Evolutionary conservation across 2,329 filamentous ascomycete genomes (phyloP), one percentile per base, ranked within the genome.

Genomic region (Metarhizium album): DNA sequence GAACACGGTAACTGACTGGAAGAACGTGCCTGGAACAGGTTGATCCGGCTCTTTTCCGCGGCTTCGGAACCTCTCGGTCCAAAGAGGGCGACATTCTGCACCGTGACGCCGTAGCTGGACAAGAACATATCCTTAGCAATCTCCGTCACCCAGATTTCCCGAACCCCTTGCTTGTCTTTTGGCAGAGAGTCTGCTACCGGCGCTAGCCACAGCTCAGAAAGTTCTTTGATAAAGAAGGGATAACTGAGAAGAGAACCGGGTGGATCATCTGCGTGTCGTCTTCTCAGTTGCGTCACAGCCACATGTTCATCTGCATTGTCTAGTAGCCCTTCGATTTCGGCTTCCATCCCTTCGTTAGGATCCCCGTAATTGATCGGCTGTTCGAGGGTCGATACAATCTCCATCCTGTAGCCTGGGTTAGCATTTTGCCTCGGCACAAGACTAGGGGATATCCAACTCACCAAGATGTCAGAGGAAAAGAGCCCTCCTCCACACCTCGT

Each of bases 41-140:
- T 43, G n/a, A 51, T 49, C 31, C 58, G 54, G 23, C 33, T 48
- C 29, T 50, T 38, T 4, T 54, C 49, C 4, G 47, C 50, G 1
- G 47, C 43, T 3, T 56, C 55, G 0, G 53, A 49, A 16, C 38
- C 53, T n/a, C 48, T 45, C 2, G 57, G 47, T 2, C 64, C 62
- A 5, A 68, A 55, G 14, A 69, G 52, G 11, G 59, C 59, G 9
- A 57, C 54, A 27, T 66, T 61, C 43, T 69, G 67, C 9, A 69
- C 58, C 58, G 66, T 56, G 23, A 67, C 60, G 16, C 65, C 67
- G 35, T 64, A 63, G 18, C 61, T 65, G 3, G 67, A 62, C 7
- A 70, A 53, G 49, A 68, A 67, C 22, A 62, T 54, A 14, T 68
- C 65, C 33, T 59, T 61, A 2, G 66, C 66, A 18, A 68, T 27